Conservation (phyloP, 495 filamentous ascomycete genomes). For the Articulospora tetracladia region DNA sequence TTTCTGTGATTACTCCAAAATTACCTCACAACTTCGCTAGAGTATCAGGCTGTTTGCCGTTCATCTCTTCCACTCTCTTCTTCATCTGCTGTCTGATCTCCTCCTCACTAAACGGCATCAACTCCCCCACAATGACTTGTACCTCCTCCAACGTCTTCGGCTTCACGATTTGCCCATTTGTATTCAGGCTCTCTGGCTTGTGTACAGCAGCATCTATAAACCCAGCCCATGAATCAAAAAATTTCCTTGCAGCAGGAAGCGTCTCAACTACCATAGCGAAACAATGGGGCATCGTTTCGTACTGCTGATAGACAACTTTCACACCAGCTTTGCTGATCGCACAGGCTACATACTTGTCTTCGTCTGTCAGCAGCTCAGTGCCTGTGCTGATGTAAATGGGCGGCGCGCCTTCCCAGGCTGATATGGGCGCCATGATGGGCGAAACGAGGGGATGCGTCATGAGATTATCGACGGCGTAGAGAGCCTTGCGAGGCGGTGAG, state of each 20-base stretch:
- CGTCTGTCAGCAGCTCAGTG: slow-evolving; percentile 76
- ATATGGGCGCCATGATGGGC: slow-evolving; percentile 50
- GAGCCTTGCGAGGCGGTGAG: slow-evolving; percentile 59
- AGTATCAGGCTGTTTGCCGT: slow-evolving; percentile 34
- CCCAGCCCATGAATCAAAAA: slow-evolving; percentile 49
- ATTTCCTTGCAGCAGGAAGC: slow-evolving; percentile 42
- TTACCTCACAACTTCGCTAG: slow-evolving; percentile 39
- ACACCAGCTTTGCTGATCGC: slow-evolving; percentile 59
- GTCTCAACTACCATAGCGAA: slow-evolving; percentile 63
- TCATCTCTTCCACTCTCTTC: slow-evolving; percentile 40
- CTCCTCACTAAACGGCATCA: slow-evolving; percentile 46
- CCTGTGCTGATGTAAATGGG: slow-evolving; percentile 75
- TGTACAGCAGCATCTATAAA: slow-evolving; percentile 51
- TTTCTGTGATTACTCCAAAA: too few species aligned
- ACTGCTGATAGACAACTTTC: slow-evolving; percentile 65
- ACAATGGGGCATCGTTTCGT: slow-evolving; percentile 87
- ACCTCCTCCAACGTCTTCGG: slow-evolving; percentile 51
- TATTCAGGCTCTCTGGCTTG: slow-evolving; percentile 33
- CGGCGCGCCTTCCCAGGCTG: slow-evolving; percentile 60
- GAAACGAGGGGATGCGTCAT: slow-evolving; percentile 74
- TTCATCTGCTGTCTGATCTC: slow-evolving; percentile 49
- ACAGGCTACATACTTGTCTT: slow-evolving; percentile 58
- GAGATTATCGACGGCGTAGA: slow-evolving; percentile 62
- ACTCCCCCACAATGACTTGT: slow-evolving; percentile 44
- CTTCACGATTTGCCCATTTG: slow-evolving; percentile 47